These are phyloP conservation scores for Prototheca cutis DNA, from an alignment of 163 green algal species.

Conservation along the genomic window DNA sequence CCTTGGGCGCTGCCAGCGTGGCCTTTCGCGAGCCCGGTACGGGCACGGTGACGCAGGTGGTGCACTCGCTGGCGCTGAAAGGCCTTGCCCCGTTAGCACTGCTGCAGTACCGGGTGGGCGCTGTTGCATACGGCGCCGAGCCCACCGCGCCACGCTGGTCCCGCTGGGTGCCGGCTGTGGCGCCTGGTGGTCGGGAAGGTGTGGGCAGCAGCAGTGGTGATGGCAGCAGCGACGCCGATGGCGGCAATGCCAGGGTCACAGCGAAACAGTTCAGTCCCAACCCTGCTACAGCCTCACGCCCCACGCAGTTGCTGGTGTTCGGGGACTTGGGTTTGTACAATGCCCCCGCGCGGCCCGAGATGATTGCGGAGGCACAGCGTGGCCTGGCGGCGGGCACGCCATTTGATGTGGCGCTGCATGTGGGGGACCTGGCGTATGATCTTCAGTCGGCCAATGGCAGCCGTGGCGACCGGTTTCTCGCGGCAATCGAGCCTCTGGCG, in stretches of 20 bases:
- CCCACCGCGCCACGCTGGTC: too few species aligned
- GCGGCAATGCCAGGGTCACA: too few species aligned
- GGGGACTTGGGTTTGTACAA: constrained; percentile 21
- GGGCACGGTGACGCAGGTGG: not conserved
- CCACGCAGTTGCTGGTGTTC: constrained; percentile 8
- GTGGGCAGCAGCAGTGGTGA: not conserved
- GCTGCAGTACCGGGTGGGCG: constrained; percentile 9
- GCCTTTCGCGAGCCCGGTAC: constrained; percentile 10
- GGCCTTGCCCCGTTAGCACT: too few species aligned
- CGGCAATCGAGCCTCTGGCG: constrained; percentile 3
- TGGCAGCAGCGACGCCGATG: not conserved
- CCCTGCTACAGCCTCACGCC: too few species aligned
- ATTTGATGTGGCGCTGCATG: constrained; percentile 7
- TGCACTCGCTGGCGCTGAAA: constrained; percentile 4
- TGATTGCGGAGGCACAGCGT: not conserved
- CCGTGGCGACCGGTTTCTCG: constrained; percentile 5
- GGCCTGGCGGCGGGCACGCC: not conserved
- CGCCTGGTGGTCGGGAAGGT: not conserved
- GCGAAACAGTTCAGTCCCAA: too few species aligned
- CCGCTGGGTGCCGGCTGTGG: too few species aligned
- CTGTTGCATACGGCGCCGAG: too few species aligned
- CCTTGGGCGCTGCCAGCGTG: not conserved
- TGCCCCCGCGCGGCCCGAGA: constrained; percentile 3
- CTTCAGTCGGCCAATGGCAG: constrained; percentile 3
- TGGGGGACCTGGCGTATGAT: constrained; percentile 27